A percentile compares a stretch with the other conserved stretches of the same genome.
phyloP scores from a whole-genome alignment of 2,329 filamentous ascomycete species.

The Ophiocordyceps robertsii region DNA sequence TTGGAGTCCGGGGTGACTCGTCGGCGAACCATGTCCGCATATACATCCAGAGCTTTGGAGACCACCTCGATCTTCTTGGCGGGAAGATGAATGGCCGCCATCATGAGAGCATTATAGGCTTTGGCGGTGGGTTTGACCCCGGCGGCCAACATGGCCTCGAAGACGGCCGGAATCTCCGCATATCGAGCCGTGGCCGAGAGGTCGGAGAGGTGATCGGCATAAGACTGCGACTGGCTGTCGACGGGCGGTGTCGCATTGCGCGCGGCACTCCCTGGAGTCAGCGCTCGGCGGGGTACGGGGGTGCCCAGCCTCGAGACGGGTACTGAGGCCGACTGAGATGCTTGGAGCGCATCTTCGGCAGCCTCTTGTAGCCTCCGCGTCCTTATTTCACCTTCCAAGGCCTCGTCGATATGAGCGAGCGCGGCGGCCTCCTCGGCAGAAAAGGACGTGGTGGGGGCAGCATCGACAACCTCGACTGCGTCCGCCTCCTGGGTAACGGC shows the following conservation, averaged over 20 bases:
- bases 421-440: slow-evolving; percentile 40
- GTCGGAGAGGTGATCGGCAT: slow-evolving; percentile 65
- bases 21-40: slow-evolving; percentile 87
- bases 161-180: slow-evolving; percentile 78
- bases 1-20: slow-evolving; percentile 68
- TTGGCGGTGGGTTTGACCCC: slow-evolving; percentile 68
- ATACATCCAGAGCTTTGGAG: slow-evolving; percentile 85
- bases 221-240: slow-evolving; percentile 52
- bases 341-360: slow-evolving; percentile 25
- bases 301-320: slow-evolving; percentile 26
- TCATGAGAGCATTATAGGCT: slow-evolving; percentile 85
- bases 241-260: slow-evolving; percentile 48
- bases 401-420: slow-evolving; percentile 73
- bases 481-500: slow-evolving; percentile 18
- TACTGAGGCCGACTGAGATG: slow-evolving; percentile 23
- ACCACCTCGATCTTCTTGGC: slow-evolving; percentile 70
- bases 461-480: slow-evolving; percentile 17
- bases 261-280: slow-evolving; percentile 30
- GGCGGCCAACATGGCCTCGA: slow-evolving; percentile 77
- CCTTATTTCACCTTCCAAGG: slow-evolving; percentile 66
- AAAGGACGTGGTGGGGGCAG: slow-evolving; percentile 20
- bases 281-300: slow-evolving; percentile 25
- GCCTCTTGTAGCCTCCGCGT: slow-evolving; percentile 31
- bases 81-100: slow-evolving; percentile 73
- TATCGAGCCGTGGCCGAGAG: slow-evolving; percentile 62